Evolutionary conservation across 768 basidiomycete genomes (phyloP), one percentile per base, ranked within the genome.

Genomic region (Termitomyces eurrhizus): DNA sequence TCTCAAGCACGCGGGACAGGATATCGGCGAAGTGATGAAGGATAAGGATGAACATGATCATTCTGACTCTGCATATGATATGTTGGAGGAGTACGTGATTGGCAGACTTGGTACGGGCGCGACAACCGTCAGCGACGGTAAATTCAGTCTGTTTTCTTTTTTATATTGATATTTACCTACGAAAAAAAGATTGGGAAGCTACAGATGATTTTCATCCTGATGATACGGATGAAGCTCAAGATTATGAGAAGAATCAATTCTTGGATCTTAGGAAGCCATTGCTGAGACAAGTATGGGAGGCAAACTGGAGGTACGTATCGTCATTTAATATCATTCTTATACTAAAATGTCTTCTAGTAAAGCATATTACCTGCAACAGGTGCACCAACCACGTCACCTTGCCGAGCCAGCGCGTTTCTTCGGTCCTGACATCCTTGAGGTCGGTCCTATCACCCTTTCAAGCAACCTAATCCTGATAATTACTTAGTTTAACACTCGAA

Each of bases 321-420:
- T 11, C 21, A 53, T 39, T 32, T 46, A 24, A 45, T 60, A 45
- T 62, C 60, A 13, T 64, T 33, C 48, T 37, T 46, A 44, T 55
- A 48, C 63, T 46, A 54, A 58, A 51, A 4, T 46, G 16, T 32
- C 7, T 50, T n/a, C 12, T 56, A 92, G 92, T 70, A 99, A 99
- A 79, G 85, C 90, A 4, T 98, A 95, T 73, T 99, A 99, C 71
- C 79, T 99, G 53, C 84, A 93, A 67, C 97, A 99, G 73, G 92
- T 99, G 0, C 97, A 99, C 73, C 95, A 98, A 72, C 96, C 97
- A 1, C 84, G 97, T 46, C 95, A 95, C 72, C 73, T 95, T 56
- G 74, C 84, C 7, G 81, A 92, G 55, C 88, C 91, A 18, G 95
- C 95, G 2, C 86, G 93, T 64, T 77, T 99, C 61, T 98, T 99